Conservation (phyloP, 257 asterid genomes). For the Nicotiana undulata region DNA sequence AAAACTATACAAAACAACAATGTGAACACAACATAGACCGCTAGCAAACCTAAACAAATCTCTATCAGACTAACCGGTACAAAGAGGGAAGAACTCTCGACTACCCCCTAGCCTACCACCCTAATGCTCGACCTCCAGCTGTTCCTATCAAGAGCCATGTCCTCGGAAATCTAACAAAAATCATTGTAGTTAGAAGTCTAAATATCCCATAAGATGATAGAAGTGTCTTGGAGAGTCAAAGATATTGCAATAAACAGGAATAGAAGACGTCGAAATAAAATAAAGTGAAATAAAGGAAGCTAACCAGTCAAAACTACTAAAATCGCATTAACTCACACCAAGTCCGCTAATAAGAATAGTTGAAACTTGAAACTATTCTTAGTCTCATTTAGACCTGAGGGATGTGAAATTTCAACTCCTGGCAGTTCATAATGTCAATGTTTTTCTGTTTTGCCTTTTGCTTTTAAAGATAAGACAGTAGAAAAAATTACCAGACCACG, state of each 20-base stretch:
- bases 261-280: not conserved
- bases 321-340: not conserved
- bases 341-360: not conserved
- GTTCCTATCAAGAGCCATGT: too few species aligned
- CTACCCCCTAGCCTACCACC: too few species aligned
- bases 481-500: not conserved
- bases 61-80: too few species aligned
- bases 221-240: not conserved
- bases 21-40: too few species aligned
- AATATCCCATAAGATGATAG: not conserved
- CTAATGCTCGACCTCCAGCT: too few species aligned
- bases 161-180: too few species aligned
- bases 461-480: not conserved
- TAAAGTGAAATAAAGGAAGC: not conserved
- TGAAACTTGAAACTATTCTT: not conserved
- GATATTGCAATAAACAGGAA: not conserved
- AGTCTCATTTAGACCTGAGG: not conserved
- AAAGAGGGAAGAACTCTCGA: too few species aligned
- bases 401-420: not conserved
- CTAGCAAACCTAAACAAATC: too few species aligned
- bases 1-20: too few species aligned
- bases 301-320: not conserved
- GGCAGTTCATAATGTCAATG: not conserved
- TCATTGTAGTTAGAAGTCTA: not conserved
- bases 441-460: not conserved